These are phyloP conservation scores for Pseudopyricularia javanii DNA, from an alignment of 2,329 filamentous ascomycete species.

Conservation along the genomic window DNA sequence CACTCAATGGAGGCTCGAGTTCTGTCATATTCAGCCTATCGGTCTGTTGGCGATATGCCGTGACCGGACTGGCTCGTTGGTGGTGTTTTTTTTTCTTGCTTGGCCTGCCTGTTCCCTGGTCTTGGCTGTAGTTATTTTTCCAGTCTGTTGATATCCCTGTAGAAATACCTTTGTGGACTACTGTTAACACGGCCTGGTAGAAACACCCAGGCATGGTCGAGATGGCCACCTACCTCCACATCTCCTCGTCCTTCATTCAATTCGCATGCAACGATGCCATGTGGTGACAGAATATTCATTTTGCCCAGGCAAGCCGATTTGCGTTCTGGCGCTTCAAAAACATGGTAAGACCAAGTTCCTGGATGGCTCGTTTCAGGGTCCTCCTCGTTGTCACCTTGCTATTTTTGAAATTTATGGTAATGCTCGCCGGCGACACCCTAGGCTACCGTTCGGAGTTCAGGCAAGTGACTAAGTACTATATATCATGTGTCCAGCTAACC, in stretches of 20 bases:
- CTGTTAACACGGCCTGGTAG: background rate
- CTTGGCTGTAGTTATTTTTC: no score
- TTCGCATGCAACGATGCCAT: conserved; percentile 65
- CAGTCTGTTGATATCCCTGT: no score
- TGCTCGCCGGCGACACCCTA: conserved; percentile 70
- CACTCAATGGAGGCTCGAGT: conserved; percentile 40
- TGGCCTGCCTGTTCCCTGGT: no score
- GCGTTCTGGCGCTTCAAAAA: conserved; percentile 60
- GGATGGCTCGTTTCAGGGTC: conserved; percentile 59
- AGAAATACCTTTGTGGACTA: background rate
- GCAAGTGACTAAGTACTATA: conserved; percentile 16
- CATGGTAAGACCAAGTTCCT: conserved; percentile 72
- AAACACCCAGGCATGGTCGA: conserved; percentile 42
- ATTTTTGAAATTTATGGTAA: conserved; percentile 67
- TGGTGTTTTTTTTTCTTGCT: conserved; percentile 2
- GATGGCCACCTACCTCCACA: conserved; percentile 66
- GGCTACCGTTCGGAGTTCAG: conserved; percentile 62
- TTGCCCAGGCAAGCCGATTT: conserved; percentile 41
- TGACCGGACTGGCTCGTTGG: conserved; percentile 35
- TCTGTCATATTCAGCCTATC: conserved; percentile 46
- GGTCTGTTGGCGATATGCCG: conserved; percentile 7
- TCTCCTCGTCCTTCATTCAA: conserved; percentile 67
- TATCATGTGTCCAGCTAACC: no score
- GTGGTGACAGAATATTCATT: no score
- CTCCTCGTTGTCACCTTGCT: conserved; percentile 60